Evolutionary conservation across 2,329 filamentous ascomycete genomes (phyloP).

Genomic region (Aspergillus fumigatus): DNA sequence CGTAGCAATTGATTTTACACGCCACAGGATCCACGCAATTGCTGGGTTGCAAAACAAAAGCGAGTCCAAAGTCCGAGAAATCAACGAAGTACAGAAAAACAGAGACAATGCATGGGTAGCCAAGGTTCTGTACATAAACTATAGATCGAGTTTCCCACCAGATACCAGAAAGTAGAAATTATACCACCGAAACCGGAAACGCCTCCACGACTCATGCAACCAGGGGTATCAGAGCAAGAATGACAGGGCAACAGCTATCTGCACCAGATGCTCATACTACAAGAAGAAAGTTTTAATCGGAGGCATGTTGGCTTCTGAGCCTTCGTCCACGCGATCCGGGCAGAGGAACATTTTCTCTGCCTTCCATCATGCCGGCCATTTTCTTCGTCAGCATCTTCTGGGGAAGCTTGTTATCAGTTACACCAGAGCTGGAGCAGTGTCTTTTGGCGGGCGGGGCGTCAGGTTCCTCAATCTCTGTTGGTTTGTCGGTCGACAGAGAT

Average conservation of each 20-base stretch:
- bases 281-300: conserved; percentile 14
- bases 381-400: conserved; percentile 38
- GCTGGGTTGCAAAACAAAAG: background rate
- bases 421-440: conserved; percentile 24
- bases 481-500: conserved; percentile 8
- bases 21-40: no score
- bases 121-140: background rate
- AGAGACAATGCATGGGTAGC: background rate
- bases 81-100: background rate
- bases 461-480: conserved; percentile 18
- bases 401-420: conserved; percentile 38
- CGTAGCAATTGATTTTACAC: no score
- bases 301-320: conserved; percentile 27
- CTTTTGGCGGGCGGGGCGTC: conserved; percentile 25
- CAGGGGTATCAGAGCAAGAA: conserved; percentile 5
- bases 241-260: conserved; percentile 6
- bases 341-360: conserved; percentile 42
- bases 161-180: background rate
- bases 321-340: conserved; percentile 25
- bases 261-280: background rate
- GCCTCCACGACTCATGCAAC: background rate
- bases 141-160: background rate
- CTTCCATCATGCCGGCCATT: conserved; percentile 39
- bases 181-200: background rate
- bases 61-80: background rate